A percentile compares a stretch with the other conserved stretches of the same genome.
phyloP scores from a whole-genome alignment of 768 basidiomycete genomes.

The Krasilnikovozyma curviuscula region DNA sequence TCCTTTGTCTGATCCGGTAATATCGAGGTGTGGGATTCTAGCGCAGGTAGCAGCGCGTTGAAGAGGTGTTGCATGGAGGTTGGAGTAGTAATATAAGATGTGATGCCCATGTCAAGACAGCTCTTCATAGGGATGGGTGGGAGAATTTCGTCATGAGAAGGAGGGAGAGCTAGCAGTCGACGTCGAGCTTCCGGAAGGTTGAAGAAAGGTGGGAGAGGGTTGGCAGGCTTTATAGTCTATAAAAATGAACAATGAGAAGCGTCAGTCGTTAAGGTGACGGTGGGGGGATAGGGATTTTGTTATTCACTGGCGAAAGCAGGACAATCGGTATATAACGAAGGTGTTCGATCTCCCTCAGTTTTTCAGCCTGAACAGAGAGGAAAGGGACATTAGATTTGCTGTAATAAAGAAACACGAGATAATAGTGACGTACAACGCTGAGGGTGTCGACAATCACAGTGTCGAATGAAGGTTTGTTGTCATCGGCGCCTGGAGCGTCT shows the following conservation, averaged over 20 bases:
- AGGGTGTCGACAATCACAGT: constrained; percentile 89
- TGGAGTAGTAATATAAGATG: constrained; percentile 82
- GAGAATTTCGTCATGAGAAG: constrained; percentile 19
- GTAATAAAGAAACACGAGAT: constrained; percentile 3
- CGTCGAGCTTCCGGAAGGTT: constrained; percentile 21
- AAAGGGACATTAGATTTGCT: background rate
- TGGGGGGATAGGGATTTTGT: constrained; percentile 31
- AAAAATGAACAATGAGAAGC: background rate
- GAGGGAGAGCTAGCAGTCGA: constrained; percentile 21
- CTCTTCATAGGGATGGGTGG: constrained; percentile 55
- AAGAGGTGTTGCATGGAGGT: constrained; percentile 72
- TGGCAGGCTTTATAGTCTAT: constrained; percentile 11
- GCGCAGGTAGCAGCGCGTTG: constrained; percentile 75
- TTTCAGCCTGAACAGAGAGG: constrained; percentile 46
- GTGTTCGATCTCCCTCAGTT: constrained; percentile 76
- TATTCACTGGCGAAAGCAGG: constrained; percentile 49
- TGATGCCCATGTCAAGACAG: constrained; percentile 91
- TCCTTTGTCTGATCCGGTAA: constrained; percentile 60
- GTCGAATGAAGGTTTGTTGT: constrained; percentile 56
- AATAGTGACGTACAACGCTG: constrained; percentile 41
- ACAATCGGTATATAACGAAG: constrained; percentile 92
- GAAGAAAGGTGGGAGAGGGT: constrained; percentile 23
- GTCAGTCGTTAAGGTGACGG: constrained; percentile 36
- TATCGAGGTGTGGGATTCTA: constrained; percentile 84
- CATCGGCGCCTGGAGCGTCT: constrained; percentile 19